Percentiles rank a stretch among this genome's conserved stretches.
Evolutionary conservation across 768 basidiomycete genomes (phyloP).

Genomic region (Lepiota subincarnata): DNA sequence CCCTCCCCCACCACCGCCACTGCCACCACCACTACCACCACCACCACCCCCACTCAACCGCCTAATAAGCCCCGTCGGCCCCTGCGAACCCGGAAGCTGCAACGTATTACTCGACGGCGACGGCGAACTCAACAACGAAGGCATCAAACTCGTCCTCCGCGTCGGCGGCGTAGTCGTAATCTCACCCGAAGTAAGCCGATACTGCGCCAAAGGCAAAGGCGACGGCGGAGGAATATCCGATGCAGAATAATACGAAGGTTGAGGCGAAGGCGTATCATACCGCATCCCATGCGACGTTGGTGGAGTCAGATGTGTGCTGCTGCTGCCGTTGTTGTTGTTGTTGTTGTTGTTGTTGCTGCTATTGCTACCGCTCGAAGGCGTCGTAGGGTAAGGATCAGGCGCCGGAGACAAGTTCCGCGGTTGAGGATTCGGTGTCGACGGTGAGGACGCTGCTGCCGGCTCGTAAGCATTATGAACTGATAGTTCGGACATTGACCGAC

Average conservation of each 20-base stretch:
- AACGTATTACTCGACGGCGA: constrained; percentile 4
- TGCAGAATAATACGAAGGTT: constrained; percentile 65
- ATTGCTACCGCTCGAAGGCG: neutral
- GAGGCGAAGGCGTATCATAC: constrained; percentile 31
- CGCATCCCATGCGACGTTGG: constrained; percentile 18
- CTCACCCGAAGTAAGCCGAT: constrained; percentile 43
- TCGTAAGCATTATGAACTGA: constrained; percentile 45
- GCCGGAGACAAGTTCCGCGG: constrained; percentile 23
- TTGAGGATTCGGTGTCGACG: constrained; percentile 37
- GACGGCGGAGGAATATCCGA: constrained; percentile 63
- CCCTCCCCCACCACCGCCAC: neutral
- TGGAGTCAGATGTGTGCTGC: constrained; percentile 24
- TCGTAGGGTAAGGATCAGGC: constrained; percentile 20
- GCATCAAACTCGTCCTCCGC: constrained; percentile 29
- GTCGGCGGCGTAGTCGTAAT: constrained; percentile 40
- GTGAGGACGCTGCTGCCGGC: constrained; percentile 38
- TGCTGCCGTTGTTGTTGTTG: neutral
- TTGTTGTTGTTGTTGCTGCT: neutral
- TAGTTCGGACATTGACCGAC: constrained; percentile 62
- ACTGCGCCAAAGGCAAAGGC: constrained; percentile 50
- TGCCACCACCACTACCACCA: neutral
- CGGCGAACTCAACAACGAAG: neutral
- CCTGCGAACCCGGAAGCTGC: neutral
- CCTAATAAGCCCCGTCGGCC: constrained; percentile 10
- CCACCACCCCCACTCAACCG: constrained; percentile 12